These are phyloP conservation scores for Myriosclerotinia duriaeana DNA, from an alignment of 2,329 filamentous ascomycete species.

Conservation along the genomic window DNA sequence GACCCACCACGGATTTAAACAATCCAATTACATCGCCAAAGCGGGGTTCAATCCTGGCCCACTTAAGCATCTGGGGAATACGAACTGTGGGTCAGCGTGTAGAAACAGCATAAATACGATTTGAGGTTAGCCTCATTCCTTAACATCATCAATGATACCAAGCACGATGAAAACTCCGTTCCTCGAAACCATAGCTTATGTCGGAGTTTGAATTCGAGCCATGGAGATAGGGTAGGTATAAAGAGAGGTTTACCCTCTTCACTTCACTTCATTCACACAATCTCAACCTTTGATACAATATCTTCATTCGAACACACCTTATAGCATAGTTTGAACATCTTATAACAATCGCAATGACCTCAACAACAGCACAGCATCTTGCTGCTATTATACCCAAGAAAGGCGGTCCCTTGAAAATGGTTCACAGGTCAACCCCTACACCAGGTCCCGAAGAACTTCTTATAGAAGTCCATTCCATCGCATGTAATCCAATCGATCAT, in stretches of 20 bases:
- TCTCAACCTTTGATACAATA: background rate
- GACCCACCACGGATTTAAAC: background rate
- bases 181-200: background rate
- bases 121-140: background rate
- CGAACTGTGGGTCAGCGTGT: background rate
- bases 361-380: constrained; percentile 8
- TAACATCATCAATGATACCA: background rate
- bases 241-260: background rate
- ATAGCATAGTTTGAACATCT: background rate
- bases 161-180: background rate
- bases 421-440: constrained; percentile 39
- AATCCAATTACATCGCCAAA: background rate
- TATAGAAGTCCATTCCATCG: constrained; percentile 44
- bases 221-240: background rate
- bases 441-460: constrained; percentile 45
- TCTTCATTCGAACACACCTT: background rate
- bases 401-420: background rate
- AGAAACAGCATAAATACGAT: background rate
- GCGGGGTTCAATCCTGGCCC: background rate
- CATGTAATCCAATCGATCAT: constrained; percentile 45
- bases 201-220: background rate
- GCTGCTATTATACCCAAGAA: constrained; percentile 15
- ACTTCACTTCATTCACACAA: background rate
- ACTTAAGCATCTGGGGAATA: background rate
- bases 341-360: background rate